phyloP scores from a whole-genome alignment of 345 rosid genomes.

The Rhodamnia argentea region DNA sequence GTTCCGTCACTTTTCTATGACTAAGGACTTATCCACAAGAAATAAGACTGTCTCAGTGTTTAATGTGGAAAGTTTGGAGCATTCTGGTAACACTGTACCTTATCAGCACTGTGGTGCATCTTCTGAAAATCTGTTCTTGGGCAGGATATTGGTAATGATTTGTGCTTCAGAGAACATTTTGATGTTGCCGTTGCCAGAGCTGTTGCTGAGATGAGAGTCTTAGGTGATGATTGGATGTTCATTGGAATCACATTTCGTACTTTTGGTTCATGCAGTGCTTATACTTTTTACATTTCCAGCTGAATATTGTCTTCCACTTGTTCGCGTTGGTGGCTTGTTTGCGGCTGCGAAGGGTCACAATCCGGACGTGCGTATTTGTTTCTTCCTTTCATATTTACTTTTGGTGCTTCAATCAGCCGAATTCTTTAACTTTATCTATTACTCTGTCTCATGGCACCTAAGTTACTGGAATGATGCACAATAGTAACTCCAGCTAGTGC shows the following conservation, averaged over 20 bases:
- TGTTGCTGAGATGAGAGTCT: slow-evolving; percentile 89
- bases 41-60: background rate
- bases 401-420: background rate
- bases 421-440: background rate
- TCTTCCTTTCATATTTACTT: background rate
- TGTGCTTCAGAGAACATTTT: slow-evolving; percentile 58
- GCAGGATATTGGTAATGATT: slow-evolving; percentile 67
- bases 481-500: background rate
- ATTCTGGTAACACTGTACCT: background rate
- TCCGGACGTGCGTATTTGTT: slow-evolving; percentile 49
- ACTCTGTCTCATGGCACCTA: background rate
- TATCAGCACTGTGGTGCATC: background rate
- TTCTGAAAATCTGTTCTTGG: slow-evolving; percentile 19
- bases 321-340: slow-evolving; percentile 90
- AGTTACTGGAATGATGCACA: background rate
- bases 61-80: background rate
- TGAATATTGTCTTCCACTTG: slow-evolving; percentile 91
- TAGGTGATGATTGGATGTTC: slow-evolving; percentile 31
- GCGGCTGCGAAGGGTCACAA: slow-evolving; percentile 94
- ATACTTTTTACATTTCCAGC: slow-evolving; percentile 32
- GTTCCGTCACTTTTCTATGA: background rate
- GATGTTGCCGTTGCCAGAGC: slow-evolving; percentile 96
- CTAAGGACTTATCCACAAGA: background rate
- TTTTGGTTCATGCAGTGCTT: background rate
- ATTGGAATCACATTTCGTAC: background rate